Base-by-base conservation (phyloP, 2,329 filamentous ascomycete genomes). In the Didymella sp. region DNA sequence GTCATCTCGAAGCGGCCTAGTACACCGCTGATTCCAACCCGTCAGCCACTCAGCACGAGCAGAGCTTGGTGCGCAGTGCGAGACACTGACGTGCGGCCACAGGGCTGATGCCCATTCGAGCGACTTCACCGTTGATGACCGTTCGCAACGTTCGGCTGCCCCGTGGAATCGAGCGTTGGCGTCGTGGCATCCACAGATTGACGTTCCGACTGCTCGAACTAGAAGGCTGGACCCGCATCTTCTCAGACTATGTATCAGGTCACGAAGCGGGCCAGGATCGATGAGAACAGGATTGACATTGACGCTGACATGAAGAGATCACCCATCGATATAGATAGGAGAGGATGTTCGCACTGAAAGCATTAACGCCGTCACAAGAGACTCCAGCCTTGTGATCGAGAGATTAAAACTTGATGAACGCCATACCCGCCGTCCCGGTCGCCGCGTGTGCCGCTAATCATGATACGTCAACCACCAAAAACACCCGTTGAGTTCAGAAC, bases 11-110 rank as follows among this genome's bases (percentile, higher is more conserved):
- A 35, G 13, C 9, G 28, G 51, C 43, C 41, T 46, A 41, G 44
- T 61, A 64, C 62, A 68, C 66, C 66, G 59, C 64, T 64, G 52
- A 41, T 37, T 45, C 59, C 51, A 42, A 42, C 19, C 41, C 6
- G n/a, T 27, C 53, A 22, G 41, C 49, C 55, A 51, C 54, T 51
- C 54, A 56, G 21, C 53, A 35, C 8, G 40, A 41, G 12, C 37
- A 40, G 37, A 22, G 13, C 38, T 15, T 24, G 17, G 21, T 41
- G 9, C 13, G 12, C 37, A 42, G 13, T 24, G 19, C 5, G 6
- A 31, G 19, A 13, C 12, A 30, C 42, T 51, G 42, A 42, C 42
- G 41, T 61, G 22, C 41, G 42, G 42, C 50, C 54, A 58, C 52
- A 54, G 44, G 25, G 50, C 60, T 53, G 56, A 58, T 56, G 33